Evolutionary conservation across 441 rosid species (phyloP).

Genomic region (Gossypium davidsonii): DNA sequence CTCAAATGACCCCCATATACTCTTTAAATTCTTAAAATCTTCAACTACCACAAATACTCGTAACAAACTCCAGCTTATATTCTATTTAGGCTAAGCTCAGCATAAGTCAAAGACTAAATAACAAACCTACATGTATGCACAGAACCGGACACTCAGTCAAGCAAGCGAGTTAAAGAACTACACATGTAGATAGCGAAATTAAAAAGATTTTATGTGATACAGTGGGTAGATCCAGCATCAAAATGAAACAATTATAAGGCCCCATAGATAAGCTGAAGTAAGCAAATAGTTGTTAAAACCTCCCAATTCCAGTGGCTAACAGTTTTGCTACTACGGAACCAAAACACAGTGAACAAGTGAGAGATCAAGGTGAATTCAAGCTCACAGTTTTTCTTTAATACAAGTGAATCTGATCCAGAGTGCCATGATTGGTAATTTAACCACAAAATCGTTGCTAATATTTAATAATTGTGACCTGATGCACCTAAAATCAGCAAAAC

Average conservation of each 20-base stretch:
- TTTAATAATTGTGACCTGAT: not conserved
- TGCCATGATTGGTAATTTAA: not conserved
- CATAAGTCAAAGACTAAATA: not conserved
- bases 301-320: too few species aligned
- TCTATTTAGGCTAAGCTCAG: not conserved
- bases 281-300: not conserved
- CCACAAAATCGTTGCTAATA: not conserved
- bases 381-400: not conserved
- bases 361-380: not conserved
- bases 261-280: not conserved
- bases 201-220: not conserved
- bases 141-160: not conserved
- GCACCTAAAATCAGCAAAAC: not conserved
- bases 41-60: not conserved
- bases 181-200: not conserved
- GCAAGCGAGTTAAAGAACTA: not conserved
- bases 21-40: not conserved
- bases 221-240: not conserved
- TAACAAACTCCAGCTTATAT: not conserved
- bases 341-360: not conserved
- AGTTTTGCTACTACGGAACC: not conserved
- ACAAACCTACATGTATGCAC: not conserved
- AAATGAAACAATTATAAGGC: not conserved
- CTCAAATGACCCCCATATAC: not conserved
- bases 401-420: not conserved